These are phyloP conservation scores for Venturia oleaginea DNA, from an alignment of 2,329 filamentous ascomycete species.

Conservation along the genomic window DNA sequence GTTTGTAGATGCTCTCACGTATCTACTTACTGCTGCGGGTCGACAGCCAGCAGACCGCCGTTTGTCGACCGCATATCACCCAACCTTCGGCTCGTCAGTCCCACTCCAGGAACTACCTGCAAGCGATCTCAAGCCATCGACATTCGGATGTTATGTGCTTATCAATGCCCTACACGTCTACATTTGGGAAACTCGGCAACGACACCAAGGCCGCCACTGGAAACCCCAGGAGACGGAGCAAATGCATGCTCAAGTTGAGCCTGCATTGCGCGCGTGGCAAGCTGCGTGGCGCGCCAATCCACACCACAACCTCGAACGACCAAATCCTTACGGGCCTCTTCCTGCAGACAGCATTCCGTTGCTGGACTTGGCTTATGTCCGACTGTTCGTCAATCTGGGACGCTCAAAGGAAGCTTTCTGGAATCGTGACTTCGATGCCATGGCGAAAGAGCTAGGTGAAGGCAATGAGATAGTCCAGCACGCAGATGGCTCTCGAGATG, in stretches of 20 bases:
- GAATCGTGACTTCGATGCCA: conserved; percentile 85
- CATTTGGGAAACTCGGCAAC: conserved; percentile 93
- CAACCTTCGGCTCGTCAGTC: conserved; percentile 38
- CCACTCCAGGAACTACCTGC: conserved; percentile 43
- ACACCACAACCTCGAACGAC: conserved; percentile 72
- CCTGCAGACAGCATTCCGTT: conserved; percentile 87
- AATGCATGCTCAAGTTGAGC: conserved; percentile 93
- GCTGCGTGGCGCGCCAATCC: conserved; percentile 83
- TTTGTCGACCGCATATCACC: conserved; percentile 12
- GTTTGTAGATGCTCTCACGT: conserved; percentile 74
- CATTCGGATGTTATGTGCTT: conserved; percentile 81
- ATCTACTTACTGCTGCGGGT: conserved; percentile 70
- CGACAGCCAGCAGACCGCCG: conserved; percentile 39
- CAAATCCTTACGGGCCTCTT: conserved; percentile 77
- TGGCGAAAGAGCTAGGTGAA: conserved; percentile 76
- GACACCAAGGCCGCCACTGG: conserved; percentile 82
- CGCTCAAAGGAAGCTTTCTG: conserved; percentile 88
- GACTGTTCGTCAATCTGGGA: conserved; percentile 87
- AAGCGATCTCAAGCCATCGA: conserved; percentile 69
- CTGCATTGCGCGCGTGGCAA: conserved; percentile 89
- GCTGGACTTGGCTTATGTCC: conserved; percentile 83
- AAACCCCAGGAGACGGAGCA: conserved; percentile 87
- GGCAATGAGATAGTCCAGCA: conserved; percentile 69
- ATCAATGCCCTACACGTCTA: conserved; percentile 96
- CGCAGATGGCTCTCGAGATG: conserved; percentile 37